These are phyloP conservation scores for Podospora bellae-mahoneyi DNA, from an alignment of 495 filamentous ascomycete genomes.

Conservation along the genomic window DNA sequence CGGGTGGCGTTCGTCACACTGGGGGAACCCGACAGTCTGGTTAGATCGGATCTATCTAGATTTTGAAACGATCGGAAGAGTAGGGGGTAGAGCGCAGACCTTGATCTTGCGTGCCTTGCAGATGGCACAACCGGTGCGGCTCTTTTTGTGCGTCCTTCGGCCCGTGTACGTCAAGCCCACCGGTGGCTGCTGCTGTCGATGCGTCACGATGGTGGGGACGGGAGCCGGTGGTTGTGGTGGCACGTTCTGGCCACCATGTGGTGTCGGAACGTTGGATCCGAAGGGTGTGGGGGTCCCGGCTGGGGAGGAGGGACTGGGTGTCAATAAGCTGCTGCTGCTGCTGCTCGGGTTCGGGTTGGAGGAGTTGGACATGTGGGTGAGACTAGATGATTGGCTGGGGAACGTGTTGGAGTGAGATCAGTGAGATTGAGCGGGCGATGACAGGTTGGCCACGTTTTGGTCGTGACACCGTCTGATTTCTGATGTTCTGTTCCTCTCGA, in stretches of 20 bases:
- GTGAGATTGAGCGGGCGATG: not conserved
- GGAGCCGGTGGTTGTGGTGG: not conserved
- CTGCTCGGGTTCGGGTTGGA: conserved; percentile 6
- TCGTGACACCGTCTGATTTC: not conserved
- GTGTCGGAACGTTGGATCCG: not conserved
- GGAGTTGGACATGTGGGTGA: conserved; percentile 9
- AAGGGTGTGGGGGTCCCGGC: conserved; percentile 8
- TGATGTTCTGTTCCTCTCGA: not conserved
- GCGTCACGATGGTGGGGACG: not conserved
- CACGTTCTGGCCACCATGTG: not conserved
- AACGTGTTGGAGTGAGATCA: not conserved
- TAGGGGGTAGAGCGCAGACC: conserved; percentile 20
- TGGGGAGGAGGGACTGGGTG: not conserved
- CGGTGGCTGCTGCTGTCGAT: not conserved
- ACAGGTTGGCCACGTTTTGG: not conserved
- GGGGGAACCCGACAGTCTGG: not conserved
- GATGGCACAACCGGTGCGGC: conserved; percentile 39
- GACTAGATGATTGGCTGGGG: conserved; percentile 11
- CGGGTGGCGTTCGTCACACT: conserved; percentile 47
- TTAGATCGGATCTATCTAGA: not conserved
- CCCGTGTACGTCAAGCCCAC: not conserved
- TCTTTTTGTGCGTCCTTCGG: conserved; percentile 37
- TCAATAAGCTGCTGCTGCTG: not conserved
- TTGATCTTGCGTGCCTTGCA: conserved; percentile 46
- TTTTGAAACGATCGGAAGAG: not conserved